Evolutionary conservation across 306 rosid species (phyloP).

Genomic region (Medicago ruthenica): DNA sequence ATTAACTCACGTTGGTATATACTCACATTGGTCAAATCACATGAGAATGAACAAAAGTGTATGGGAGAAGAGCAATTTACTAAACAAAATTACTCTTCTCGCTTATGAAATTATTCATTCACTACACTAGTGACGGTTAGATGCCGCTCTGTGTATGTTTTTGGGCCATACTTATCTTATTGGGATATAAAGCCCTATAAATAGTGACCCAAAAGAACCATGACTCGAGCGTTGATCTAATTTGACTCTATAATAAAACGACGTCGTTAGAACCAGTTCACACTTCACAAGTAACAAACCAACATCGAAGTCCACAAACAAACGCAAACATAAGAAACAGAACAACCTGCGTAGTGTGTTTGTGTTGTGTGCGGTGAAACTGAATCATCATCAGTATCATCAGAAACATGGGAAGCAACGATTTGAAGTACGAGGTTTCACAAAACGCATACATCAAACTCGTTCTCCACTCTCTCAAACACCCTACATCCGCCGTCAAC

Average conservation of each 20-base stretch:
- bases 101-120: too few relatives aligned
- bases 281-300: background rate
- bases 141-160: too few relatives aligned
- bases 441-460: conserved; percentile 91
- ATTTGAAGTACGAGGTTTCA: conserved; percentile 70
- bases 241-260: background rate
- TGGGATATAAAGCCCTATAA: background rate
- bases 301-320: conserved; percentile 7
- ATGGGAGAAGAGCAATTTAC: too few relatives aligned
- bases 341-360: background rate
- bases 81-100: too few relatives aligned
- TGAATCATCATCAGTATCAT: background rate
- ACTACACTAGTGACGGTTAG: too few relatives aligned
- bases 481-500: conserved; percentile 87
- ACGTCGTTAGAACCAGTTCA: background rate
- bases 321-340: conserved; percentile 9
- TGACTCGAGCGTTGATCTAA: background rate
- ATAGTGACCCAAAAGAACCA: background rate
- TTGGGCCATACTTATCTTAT: background rate
- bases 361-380: background rate
- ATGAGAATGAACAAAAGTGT: too few relatives aligned
- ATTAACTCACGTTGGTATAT: too few relatives aligned
- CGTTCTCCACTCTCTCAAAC: conserved; percentile 80
- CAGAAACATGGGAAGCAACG: conserved; percentile 69
- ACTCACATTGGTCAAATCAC: too few relatives aligned